Evolutionary conservation across 495 filamentous ascomycete genomes (phyloP), one percentile per base, ranked within the genome.

Genomic region (Aspergillus taichungensis): DNA sequence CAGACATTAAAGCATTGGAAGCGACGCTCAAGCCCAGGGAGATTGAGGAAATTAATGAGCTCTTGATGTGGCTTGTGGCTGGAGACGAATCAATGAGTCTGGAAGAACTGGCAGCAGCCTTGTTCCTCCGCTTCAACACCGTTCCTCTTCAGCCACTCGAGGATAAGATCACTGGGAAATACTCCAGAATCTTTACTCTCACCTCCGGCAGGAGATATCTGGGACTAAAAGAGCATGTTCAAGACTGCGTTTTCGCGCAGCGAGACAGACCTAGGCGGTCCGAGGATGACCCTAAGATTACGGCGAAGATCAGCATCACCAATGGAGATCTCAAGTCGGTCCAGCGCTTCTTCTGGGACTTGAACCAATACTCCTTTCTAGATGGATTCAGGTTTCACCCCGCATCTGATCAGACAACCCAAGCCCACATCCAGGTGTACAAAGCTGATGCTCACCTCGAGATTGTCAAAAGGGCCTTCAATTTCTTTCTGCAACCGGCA

Each of bases 21-120:
- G 33, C 43, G 5, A 28, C 40, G 9, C 46, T 60, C 31, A 55
- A 46, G 6, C 50, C 50, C 1, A 44, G 50, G 30, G 50, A 56
- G 40, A 50, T 60, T 2, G 54, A 57, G 13, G 57, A 60, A 30
- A 33, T 60, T 11, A 60, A 60, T n/a, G 54, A 60, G 30, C 49
- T 60, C 14, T 40, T 60, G 11, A 51, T 52, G 18, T 60, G 57
- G 57, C 42, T 45, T 33, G 43, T 60, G 6, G 55, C 38, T 28
- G 57, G 48, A 9, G 33, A 9, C 31, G 13, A 13, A n/a, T 42
- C 28, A n/a, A 42, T 60, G 31, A 31, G 10, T 13, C 6, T 54
- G 28, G 47, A 49, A 0, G 31, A 53, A 14, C 36, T 60, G 12
- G 36, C 50, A 7, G 48, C 57, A 3, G 57, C 57, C 6, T 34